phyloP scores from a whole-genome alignment of 1,284 basidiomycete genomes.

The Amylostereum areolatum region DNA sequence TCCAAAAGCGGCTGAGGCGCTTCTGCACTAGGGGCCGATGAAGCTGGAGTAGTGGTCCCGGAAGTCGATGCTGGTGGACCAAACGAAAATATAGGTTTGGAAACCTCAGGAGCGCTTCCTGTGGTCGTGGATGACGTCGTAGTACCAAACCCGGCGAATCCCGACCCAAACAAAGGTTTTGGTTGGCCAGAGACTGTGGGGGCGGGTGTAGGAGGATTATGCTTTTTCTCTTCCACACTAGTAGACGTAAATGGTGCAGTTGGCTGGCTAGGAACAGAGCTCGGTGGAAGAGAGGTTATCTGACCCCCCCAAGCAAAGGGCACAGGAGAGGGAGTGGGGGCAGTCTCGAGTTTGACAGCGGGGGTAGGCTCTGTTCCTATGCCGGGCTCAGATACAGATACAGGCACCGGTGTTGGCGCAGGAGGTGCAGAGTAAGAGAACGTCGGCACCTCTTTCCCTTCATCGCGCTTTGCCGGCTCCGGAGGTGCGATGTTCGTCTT shows the following conservation, averaged over 20 bases:
- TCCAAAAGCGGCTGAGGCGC: slow-evolving; percentile 8
- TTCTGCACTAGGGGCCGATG: slow-evolving; percentile 4
- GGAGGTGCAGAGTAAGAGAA: slow-evolving; percentile 10
- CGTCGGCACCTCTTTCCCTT: too few relatives aligned
- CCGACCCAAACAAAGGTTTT: not conserved
- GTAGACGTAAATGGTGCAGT: too few relatives aligned
- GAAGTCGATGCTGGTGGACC: not conserved
- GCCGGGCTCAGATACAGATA: slow-evolving; percentile 1
- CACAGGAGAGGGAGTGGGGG: too few relatives aligned
- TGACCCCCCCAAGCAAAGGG: too few relatives aligned
- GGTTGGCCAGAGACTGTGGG: not conserved
- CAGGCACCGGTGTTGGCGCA: slow-evolving; percentile 3
- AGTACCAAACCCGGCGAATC: slow-evolving; percentile 1
- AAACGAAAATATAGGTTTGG: not conserved
- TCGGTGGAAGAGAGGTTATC: too few relatives aligned
- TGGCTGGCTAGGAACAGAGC: too few relatives aligned
- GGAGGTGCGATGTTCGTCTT: slow-evolving; percentile 24
- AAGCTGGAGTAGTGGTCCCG: slow-evolving; percentile 3
- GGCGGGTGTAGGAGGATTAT: not conserved
- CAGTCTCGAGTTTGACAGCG: not conserved
- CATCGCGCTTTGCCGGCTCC: too few relatives aligned
- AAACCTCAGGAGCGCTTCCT: not conserved
- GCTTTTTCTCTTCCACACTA: not conserved
- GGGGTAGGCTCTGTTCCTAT: not conserved
- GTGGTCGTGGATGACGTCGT: not conserved